phyloP scores from a whole-genome alignment of 2,329 filamentous ascomycete genomes.

The Trichophyton equinum region DNA sequence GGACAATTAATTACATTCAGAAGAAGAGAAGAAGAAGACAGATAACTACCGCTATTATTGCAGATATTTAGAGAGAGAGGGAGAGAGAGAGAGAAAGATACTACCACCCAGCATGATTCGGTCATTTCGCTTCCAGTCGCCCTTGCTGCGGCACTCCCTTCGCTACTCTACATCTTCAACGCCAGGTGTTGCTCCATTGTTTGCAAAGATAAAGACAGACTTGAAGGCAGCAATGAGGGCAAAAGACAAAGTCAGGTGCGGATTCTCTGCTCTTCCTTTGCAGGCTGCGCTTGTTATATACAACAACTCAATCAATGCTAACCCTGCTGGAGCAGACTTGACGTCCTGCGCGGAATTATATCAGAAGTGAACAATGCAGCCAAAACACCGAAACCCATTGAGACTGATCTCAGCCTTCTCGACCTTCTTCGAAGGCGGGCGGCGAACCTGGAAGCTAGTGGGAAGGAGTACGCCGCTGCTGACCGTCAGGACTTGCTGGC shows the following conservation, averaged over 20 bases:
- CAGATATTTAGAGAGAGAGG: not conserved
- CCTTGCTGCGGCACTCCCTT: constrained; percentile 15
- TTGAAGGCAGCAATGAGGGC: constrained; percentile 39
- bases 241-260: constrained; percentile 36
- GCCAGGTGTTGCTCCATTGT: constrained; percentile 29
- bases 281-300: not conserved
- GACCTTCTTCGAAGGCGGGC: constrained; percentile 35
- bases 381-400: constrained; percentile 34
- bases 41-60: not conserved
- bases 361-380: constrained; percentile 39
- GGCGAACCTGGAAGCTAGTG: constrained; percentile 27
- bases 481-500: constrained; percentile 34
- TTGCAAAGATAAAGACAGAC: constrained; percentile 34
- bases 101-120: constrained; percentile 21
- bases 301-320: not conserved
- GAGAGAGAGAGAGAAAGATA: not conserved
- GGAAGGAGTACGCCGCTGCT: constrained; percentile 30
- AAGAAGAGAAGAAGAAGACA: not conserved
- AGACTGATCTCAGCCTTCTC: constrained; percentile 36
- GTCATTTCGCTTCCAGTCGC: constrained; percentile 20
- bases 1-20: too few species aligned
- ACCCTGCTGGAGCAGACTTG: constrained; percentile 25
- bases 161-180: constrained; percentile 27
- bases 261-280: too few species aligned
- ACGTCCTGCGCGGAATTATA: constrained; percentile 38